Percentiles rank a stretch among this genome's conserved stretches.
Conservation (phyloP, 129 eudicot species). For the Artemisia tridentata region DNA sequence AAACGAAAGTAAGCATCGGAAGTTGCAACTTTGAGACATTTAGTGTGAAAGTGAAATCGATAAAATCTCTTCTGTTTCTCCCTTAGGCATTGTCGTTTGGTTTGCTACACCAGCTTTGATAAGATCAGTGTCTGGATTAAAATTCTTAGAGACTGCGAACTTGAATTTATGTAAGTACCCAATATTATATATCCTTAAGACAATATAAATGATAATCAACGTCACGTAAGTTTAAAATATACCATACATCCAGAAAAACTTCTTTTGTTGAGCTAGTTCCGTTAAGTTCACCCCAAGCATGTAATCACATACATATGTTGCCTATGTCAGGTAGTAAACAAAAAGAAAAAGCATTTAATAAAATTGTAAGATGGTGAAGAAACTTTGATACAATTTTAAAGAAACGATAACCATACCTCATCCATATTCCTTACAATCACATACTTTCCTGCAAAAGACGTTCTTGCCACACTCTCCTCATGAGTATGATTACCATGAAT, state of each 20-base stretch:
- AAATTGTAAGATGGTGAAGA: neutral
- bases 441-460: conserved; percentile 91
- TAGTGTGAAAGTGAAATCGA: conserved; percentile 26
- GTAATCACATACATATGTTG: conserved; percentile 88
- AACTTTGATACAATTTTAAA: neutral
- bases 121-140: conserved; percentile 89
- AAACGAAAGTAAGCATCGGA: conserved; percentile 6
- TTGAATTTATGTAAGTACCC: conserved; percentile 69
- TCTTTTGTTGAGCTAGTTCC: conserved; percentile 90
- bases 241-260: conserved; percentile 72
- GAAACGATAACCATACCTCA: conserved; percentile 49
- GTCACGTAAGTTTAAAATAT: neutral
- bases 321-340: conserved; percentile 38
- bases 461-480: conserved; percentile 88
- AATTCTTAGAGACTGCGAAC: conserved; percentile 67
- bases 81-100: conserved; percentile 93
- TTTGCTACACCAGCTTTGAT: conserved; percentile 77
- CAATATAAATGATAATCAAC: neutral
- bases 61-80: conserved; percentile 95
- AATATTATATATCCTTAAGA: neutral
- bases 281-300: conserved; percentile 87
- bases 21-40: neutral
- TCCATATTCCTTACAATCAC: conserved; percentile 79
- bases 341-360: neutral
- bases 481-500: conserved; percentile 89